Evolutionary conservation across 768 basidiomycete genomes (phyloP), one percentile per base, ranked within the genome.

Genomic region (Hygrophoropsis aurantiaca): DNA sequence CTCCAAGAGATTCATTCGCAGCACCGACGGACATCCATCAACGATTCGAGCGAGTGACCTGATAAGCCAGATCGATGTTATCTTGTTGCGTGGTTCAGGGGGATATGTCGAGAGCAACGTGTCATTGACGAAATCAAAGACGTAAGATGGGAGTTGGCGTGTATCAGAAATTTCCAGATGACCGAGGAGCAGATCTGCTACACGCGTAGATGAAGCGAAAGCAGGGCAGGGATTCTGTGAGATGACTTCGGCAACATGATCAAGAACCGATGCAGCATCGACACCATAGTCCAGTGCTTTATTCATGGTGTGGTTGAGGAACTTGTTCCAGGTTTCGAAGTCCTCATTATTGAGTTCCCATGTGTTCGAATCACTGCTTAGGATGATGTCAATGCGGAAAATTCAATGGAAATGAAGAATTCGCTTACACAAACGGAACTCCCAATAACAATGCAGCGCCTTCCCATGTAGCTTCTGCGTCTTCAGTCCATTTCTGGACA

Each of bases 81-180:
- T 71, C 57, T 75, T 72, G 54, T 79, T 76, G 39, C 70, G 68
- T 4, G 77, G 72, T 16, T 75, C 75, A 0, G 87, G 85, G 0
- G 88, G 88, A 64, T 91, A 91, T 8, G 77, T 76, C 8, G 77
- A 71, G 18, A 69, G 65, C 47, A 90, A 69, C 0, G 79, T 79
- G 35, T 80, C 77, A 49, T 82, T 80, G 43, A 82, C 71, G 44
- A 87, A 77, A 37, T 80, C 77, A 23, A 88, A 61, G 13, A 89
- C 57, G 19, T 66, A 59, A 11, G 67, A 63, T 3, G 88, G 85
- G 1, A 85, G 60, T 16, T 79, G 74, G 20, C 76, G 73, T 30
- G 74, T 65, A 3, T 81, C 79, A 24, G 67, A 54, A 47, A 78
- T 68, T 16, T 80, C 77, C 38, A 83, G 59, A 37, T 80, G 72